A percentile compares a stretch with the other conserved stretches of the same genome.
These are phyloP conservation scores for Fusarium sp. DNA, from an alignment of 2,329 filamentous ascomycete species.

Conservation along the genomic window DNA sequence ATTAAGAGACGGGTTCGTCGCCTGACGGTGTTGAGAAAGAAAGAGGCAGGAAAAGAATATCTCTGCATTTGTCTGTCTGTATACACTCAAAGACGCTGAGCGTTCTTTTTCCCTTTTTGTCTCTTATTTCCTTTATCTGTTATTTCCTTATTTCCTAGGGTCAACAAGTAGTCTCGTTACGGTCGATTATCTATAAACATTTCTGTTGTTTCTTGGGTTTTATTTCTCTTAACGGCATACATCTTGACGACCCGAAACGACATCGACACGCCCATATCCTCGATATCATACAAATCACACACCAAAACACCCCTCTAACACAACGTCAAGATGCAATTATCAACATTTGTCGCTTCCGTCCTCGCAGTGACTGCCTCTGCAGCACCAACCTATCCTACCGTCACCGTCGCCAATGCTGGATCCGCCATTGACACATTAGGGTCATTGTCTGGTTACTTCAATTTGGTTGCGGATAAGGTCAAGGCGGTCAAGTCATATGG, in stretches of 20 bases:
- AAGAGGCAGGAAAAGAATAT: conserved; percentile 33
- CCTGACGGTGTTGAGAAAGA: conserved; percentile 11
- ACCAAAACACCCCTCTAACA: neutral
- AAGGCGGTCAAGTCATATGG: conserved; percentile 55
- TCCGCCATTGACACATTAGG: conserved; percentile 53
- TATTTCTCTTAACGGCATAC: conserved; percentile 25
- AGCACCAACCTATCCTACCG: conserved; percentile 53
- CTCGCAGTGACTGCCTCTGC: conserved; percentile 56
- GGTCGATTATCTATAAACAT: conserved; percentile 17
- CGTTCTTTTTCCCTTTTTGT: conserved; percentile 27
- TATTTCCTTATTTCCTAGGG: conserved; percentile 39
- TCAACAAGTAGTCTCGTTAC: conserved; percentile 21
- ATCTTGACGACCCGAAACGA: conserved; percentile 27
- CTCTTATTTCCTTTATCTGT: conserved; percentile 34
- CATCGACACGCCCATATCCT: conserved; percentile 1
- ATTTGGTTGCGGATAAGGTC: conserved; percentile 65
- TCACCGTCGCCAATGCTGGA: conserved; percentile 49
- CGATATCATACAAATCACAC: conserved; percentile 5
- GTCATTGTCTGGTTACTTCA: conserved; percentile 69
- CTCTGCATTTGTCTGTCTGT: conserved; percentile 29
- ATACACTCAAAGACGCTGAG: conserved; percentile 33
- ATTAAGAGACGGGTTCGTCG: conserved; percentile 38
- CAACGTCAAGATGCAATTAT: conserved; percentile 59
- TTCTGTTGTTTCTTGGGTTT: conserved; percentile 15
- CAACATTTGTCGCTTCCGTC: conserved; percentile 57